These are phyloP conservation scores for Cordia subcordata DNA, from an alignment of 257 asterid genomes.

Conservation along the genomic window DNA sequence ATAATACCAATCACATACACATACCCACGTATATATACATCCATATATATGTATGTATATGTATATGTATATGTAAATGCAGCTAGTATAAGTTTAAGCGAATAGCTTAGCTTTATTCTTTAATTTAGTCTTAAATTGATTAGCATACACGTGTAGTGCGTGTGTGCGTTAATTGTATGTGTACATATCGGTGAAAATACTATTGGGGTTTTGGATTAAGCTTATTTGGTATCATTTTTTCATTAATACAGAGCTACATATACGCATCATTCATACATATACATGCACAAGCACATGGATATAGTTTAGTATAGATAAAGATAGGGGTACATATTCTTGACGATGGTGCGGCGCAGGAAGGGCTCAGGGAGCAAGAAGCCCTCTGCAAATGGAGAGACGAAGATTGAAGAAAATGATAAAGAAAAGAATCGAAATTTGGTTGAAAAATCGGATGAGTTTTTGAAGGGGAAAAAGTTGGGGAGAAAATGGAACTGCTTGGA, in stretches of 20 bases:
- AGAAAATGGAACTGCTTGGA: constrained; percentile 60
- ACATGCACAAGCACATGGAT: background rate
- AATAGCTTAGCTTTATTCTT: background rate
- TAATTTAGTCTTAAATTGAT: background rate
- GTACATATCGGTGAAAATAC: background rate
- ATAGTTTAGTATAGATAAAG: too few relatives aligned
- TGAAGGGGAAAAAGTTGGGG: constrained; percentile 24
- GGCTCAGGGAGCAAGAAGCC: constrained; percentile 22
- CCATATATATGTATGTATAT: too few relatives aligned
- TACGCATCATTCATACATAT: background rate
- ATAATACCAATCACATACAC: background rate
- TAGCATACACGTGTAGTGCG: background rate
- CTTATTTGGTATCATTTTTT: background rate
- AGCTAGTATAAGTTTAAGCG: background rate
- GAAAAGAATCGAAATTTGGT: constrained; percentile 6
- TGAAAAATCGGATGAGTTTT: constrained; percentile 21
- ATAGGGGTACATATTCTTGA: constrained; percentile 1
- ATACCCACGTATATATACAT: background rate
- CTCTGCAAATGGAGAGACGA: constrained; percentile 17
- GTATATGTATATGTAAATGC: too few relatives aligned
- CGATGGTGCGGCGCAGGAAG: constrained; percentile 35
- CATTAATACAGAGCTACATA: background rate
- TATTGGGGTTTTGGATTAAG: background rate
- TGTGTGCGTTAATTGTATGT: background rate
- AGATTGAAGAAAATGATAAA: constrained; percentile 12